Evolutionary conservation across 2,329 filamentous ascomycete genomes (phyloP).

Genomic region (Cordyceps pruinosa): DNA sequence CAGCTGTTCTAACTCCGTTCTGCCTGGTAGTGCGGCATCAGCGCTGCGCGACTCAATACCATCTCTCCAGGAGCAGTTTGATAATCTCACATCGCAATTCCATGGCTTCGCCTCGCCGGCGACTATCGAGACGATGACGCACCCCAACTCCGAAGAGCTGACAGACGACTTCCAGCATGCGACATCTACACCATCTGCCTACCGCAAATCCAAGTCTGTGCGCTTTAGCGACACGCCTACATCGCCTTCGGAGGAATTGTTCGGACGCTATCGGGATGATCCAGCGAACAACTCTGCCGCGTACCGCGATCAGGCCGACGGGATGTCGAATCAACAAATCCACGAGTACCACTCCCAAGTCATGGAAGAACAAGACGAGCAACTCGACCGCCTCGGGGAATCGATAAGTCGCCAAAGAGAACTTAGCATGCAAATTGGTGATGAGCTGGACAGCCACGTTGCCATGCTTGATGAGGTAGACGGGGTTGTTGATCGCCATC

Average conservation of each 20-base stretch:
- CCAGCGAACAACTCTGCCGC: slow-evolving; percentile 47
- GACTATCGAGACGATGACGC: slow-evolving; percentile 44
- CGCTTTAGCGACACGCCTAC: slow-evolving; percentile 68
- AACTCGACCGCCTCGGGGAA: slow-evolving; percentile 80
- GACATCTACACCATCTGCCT: slow-evolving; percentile 31
- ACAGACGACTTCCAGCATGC: slow-evolving; percentile 59
- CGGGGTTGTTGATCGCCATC: slow-evolving; percentile 72
- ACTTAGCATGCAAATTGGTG: slow-evolving; percentile 89
- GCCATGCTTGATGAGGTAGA: slow-evolving; percentile 87
- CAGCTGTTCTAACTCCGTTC: neutral
- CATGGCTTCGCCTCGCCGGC: slow-evolving; percentile 53
- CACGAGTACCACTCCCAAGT: slow-evolving; percentile 77
- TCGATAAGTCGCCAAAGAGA: slow-evolving; percentile 86
- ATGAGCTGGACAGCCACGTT: slow-evolving; percentile 89
- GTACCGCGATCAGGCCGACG: slow-evolving; percentile 52
- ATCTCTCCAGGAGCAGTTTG: slow-evolving; percentile 65
- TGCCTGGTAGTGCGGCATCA: slow-evolving; percentile 34
- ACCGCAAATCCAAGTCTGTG: slow-evolving; percentile 60
- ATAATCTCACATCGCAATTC: slow-evolving; percentile 75
- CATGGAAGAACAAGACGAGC: slow-evolving; percentile 83
- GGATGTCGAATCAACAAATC: slow-evolving; percentile 75
- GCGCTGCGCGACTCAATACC: slow-evolving; percentile 57
- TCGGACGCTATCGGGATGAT: slow-evolving; percentile 63
- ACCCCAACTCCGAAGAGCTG: slow-evolving; percentile 59
- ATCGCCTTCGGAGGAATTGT: slow-evolving; percentile 34